Base-by-base conservation (phyloP, 495 filamentous ascomycete species). In the Evernia prunastri region DNA sequence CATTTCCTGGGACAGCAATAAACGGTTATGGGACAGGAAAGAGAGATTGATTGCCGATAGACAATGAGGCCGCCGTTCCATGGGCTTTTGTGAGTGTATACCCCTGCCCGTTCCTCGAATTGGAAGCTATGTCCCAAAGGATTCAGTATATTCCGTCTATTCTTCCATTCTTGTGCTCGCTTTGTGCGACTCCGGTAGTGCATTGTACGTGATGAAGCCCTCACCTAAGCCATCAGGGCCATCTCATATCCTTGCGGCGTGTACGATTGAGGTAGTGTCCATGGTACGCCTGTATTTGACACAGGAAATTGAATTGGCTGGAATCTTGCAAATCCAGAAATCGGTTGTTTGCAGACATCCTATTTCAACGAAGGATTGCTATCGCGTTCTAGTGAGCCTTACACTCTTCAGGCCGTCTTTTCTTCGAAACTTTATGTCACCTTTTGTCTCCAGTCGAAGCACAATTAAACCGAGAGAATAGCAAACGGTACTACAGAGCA, bases 11-110 rank as follows among this genome's bases (percentile, higher is more conserved):
- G 62, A 73, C 37, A 7, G 60, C 73, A 35, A 72, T 71, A 47
- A 80, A 79, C 70, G 81, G 81, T n/a, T 83, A 83, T 72, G 81
- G 79, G 39, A 77, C 67, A 64, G 81, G 79, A 37, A 84, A 84
- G 72, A 82, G 78, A 59, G 83, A 85, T 73, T 86, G 69, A 82
- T 29, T 13, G 11, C 25, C 15, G 5, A 51, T 51, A 29, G 23
- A 29, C 10, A 10, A 27, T 23, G 23, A 29, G 47, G 10, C 47
- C 11, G 12, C 25, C 25, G 4, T 51, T 51, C 29, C 10, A 25
- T 29, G 47, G 47, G 47, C 47, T 15, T 51, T 27, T 29, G 47
- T 29, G 25, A 51, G 47, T 51, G 47, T 15, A 27, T 51, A 51
- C 47, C 43, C 43, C 43, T 23, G 43, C 8, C 43, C 8, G 5